Conservation (phyloP, 1,284 basidiomycete genomes). For the Mrakiaceae sp. region DNA sequence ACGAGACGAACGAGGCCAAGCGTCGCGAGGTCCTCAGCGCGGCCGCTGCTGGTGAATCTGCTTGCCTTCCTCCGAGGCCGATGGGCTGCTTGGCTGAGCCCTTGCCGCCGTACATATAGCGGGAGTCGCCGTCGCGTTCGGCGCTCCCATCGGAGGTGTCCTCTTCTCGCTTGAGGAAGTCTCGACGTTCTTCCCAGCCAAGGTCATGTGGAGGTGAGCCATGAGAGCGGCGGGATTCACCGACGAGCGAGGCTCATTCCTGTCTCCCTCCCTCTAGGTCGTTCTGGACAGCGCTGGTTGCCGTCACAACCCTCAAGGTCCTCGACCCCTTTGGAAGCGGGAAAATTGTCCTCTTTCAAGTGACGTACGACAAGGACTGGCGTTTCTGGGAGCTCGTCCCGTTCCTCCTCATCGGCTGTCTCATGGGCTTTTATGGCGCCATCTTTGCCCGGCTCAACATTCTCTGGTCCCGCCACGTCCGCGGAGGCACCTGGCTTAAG, state of each 20-base stretch:
- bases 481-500: conserved; percentile 68
- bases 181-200: conserved; percentile 89
- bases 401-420: conserved; percentile 31
- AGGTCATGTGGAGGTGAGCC: conserved; percentile 38
- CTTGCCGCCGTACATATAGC: conserved; percentile 35
- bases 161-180: conserved; percentile 89
- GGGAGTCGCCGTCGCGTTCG: conserved; percentile 76
- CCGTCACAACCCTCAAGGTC: conserved; percentile 73
- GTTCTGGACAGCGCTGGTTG: conserved; percentile 92
- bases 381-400: conserved; percentile 30
- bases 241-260: conserved; percentile 21
- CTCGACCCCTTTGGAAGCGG: conserved; percentile 76
- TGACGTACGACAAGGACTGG: conserved; percentile 65
- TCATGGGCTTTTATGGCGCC: conserved; percentile 75
- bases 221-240: conserved; percentile 16
- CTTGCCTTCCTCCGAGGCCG: not conserved
- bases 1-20: conserved; percentile 90
- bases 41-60: conserved; percentile 59
- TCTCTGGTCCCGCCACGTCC: conserved; percentile 71
- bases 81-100: conserved; percentile 7
- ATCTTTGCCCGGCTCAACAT: conserved; percentile 79
- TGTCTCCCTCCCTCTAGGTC: conserved; percentile 34
- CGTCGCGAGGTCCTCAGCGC: conserved; percentile 83
- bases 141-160: conserved; percentile 85
- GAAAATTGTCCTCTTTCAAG: conserved; percentile 73